Evolutionary conservation across 2,329 filamentous ascomycete genomes (phyloP), one percentile per base, ranked within the genome.

Genomic region (Verticillium isaacii): DNA sequence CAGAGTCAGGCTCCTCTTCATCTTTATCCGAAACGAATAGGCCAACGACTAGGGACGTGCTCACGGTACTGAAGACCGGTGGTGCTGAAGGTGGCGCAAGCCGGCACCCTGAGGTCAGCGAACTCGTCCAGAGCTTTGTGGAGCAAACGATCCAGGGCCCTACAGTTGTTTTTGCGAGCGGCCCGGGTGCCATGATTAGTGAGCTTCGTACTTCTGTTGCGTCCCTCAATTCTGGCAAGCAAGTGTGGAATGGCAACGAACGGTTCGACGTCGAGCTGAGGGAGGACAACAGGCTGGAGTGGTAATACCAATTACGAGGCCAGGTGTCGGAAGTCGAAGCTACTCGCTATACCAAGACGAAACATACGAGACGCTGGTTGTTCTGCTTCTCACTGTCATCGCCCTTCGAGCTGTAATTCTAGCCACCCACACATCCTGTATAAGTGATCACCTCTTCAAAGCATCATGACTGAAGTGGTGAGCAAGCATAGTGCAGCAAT

Each of bases 251-350:
- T 60, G 83, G 85, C 0, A 77, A 87, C n/a, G 80, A 82, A 66
- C 77, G 78, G 45, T 83, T 76, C 58, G 80, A 87, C 68, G 84
- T 89, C 1, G 71, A 75, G 60, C 73, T 89, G 45, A 73, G 84
- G 36, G 86, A 83, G 68, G 86, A 89, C 72, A 84, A 88, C 72
- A 78, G 86, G 56, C 70, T 88, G 60, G 84, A 85, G 68, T 81
- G 78, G 75, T 81, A 52, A 37, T 29, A 6, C 25, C 25, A 5
- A 29, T 29, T 29, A 29, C 5, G 29, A 6, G 29, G 29, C 29
- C 4, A 29, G 6, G 5, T 5, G 4, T 5, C 4, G 29, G 29
- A 29, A 29, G 29, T 29, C 4, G 29, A 29, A 29, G 5, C 5
- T 29, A 29, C 5, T 29, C 29, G 4, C 5, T 3, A 29, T 29